Evolutionary conservation across 1,284 basidiomycete species (phyloP).

Genomic region (Cutaneotrichosporon spelunceum): DNA sequence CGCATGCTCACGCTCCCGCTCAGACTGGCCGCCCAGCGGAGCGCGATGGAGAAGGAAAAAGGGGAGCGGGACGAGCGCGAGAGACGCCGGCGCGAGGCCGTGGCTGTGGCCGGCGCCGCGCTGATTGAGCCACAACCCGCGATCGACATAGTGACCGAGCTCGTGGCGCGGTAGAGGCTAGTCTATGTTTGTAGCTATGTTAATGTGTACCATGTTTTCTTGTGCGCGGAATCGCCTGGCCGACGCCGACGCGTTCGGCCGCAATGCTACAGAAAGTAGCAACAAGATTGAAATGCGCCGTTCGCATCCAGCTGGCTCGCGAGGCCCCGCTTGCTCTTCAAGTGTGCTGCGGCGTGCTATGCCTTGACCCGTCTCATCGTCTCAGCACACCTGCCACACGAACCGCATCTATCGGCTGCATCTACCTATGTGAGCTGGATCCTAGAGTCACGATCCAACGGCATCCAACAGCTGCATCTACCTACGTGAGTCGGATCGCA

Average conservation of each 20-base stretch:
- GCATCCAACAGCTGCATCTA: neutral
- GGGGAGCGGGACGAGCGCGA: constrained; percentile 1
- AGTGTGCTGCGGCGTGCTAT: too few relatives aligned
- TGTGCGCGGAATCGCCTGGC: too few relatives aligned
- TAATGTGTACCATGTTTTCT: neutral
- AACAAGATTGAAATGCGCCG: too few relatives aligned
- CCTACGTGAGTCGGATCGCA: neutral
- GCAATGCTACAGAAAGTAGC: too few relatives aligned
- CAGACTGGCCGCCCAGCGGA: constrained; percentile 8
- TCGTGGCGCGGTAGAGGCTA: constrained; percentile 13
- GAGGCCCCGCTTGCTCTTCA: too few relatives aligned
- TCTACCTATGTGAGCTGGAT: too few relatives aligned
- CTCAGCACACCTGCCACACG: too few relatives aligned
- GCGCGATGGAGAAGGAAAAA: constrained; percentile 17
- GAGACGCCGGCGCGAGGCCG: neutral
- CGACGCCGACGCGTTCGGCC: too few relatives aligned
- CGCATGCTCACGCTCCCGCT: constrained; percentile 39
- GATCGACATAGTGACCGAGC: constrained; percentile 10
- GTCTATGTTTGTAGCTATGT: neutral
- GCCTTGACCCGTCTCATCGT: too few relatives aligned
- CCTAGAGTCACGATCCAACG: too few relatives aligned
- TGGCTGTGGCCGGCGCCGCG: neutral
- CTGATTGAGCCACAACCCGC: constrained; percentile 7
- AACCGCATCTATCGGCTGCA: too few relatives aligned
- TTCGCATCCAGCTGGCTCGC: too few relatives aligned